These are phyloP conservation scores for Berkeleyomyces basicola DNA, from an alignment of 2,329 filamentous ascomycete genomes.

Conservation along the genomic window DNA sequence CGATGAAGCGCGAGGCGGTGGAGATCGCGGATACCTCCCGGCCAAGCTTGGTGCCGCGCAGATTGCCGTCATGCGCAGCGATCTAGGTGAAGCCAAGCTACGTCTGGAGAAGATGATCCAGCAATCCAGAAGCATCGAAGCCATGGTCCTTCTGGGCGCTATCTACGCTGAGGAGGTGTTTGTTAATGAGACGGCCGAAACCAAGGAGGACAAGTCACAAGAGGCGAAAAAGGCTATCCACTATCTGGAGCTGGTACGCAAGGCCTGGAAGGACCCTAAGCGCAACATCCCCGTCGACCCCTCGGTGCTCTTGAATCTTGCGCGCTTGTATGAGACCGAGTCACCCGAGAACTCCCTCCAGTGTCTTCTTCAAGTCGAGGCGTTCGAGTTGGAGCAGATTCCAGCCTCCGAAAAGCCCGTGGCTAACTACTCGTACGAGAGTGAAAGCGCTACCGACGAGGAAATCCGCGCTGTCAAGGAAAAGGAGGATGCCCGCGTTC, in stretches of 20 bases:
- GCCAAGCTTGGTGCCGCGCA: conserved; percentile 92
- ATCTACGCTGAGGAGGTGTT: conserved; percentile 93
- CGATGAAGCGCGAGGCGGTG: conserved; percentile 78
- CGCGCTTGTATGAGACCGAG: conserved; percentile 74
- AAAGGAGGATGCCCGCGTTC: conserved; percentile 40
- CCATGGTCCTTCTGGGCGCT: conserved; percentile 80
- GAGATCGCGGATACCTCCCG: conserved; percentile 80
- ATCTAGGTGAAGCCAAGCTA: conserved; percentile 83
- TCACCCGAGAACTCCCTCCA: conserved; percentile 81
- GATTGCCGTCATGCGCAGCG: conserved; percentile 66
- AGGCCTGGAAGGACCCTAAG: conserved; percentile 84
- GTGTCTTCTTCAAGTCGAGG: conserved; percentile 81
- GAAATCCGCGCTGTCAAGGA: background rate
- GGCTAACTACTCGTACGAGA: conserved; percentile 21
- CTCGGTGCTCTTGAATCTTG: conserved; percentile 78
- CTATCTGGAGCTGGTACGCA: conserved; percentile 69
- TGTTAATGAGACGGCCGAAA: conserved; percentile 49
- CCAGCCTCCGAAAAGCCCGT: conserved; percentile 26
- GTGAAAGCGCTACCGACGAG: background rate
- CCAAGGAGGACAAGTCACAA: conserved; percentile 71
- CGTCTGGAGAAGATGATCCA: conserved; percentile 88
- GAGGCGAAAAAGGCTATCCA: conserved; percentile 76
- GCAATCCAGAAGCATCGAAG: conserved; percentile 66
- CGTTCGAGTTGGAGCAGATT: conserved; percentile 70
- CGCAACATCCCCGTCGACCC: conserved; percentile 67